A percentile compares a stretch with the other conserved stretches of the same genome.
phyloP scores from a whole-genome alignment of 352 stramenopile species.

The Phytophthora pinifolia region DNA sequence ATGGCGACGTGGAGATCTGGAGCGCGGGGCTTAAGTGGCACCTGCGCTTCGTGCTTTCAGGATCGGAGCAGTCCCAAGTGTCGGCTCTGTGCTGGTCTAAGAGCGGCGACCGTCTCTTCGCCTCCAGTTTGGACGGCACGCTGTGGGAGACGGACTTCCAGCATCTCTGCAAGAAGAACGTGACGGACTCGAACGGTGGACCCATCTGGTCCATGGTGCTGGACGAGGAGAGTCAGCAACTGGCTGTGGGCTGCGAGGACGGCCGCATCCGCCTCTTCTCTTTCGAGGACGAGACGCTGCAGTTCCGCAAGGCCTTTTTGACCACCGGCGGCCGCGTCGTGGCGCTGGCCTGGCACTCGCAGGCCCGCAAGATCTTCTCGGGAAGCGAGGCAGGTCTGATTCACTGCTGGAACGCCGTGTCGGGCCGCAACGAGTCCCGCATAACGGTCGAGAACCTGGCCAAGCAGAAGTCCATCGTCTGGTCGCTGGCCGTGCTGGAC shows the following conservation, averaged over 20 bases:
- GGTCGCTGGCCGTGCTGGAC: constrained; percentile 88
- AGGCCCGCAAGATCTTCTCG: constrained; percentile 80
- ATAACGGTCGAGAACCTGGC: constrained; percentile 84
- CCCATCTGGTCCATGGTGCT: constrained; percentile 88
- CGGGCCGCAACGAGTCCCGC: constrained; percentile 75
- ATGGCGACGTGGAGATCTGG: constrained; percentile 85
- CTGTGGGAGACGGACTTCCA: constrained; percentile 85
- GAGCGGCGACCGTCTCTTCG: constrained; percentile 53
- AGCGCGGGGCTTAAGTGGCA: constrained; percentile 65
- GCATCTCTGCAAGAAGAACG: constrained; percentile 67
- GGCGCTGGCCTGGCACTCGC: constrained; percentile 78
- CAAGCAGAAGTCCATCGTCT: constrained; percentile 86
- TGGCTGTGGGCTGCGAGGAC: constrained; percentile 90
- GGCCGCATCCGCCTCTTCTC: constrained; percentile 89
- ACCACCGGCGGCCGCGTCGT: constrained; percentile 76
- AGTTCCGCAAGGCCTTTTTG: constrained; percentile 86
- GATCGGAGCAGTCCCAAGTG: constrained; percentile 63
- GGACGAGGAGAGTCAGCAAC: constrained; percentile 48
- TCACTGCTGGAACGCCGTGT: constrained; percentile 82
- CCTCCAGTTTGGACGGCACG: constrained; percentile 68
- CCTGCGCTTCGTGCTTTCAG: constrained; percentile 66
- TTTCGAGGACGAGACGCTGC: constrained; percentile 66
- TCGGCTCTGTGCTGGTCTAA: constrained; percentile 64
- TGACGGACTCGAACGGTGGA: constrained; percentile 87
- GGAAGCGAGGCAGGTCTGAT: constrained; percentile 87